Base-by-base conservation (phyloP, 148 eudicot genomes). In the Fagopyrum tataricum region DNA sequence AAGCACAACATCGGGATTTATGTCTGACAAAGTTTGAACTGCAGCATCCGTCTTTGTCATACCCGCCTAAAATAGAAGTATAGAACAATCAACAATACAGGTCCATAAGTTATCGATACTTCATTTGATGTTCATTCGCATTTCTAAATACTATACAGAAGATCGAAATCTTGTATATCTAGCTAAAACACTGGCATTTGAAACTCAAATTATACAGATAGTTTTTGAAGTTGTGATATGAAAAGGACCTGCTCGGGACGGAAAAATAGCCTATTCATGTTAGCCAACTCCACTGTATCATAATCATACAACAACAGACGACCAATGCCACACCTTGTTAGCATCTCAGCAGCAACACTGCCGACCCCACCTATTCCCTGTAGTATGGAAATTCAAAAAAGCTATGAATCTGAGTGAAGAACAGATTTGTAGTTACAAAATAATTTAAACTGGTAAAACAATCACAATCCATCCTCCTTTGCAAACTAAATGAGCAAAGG, bases 31-130 rank as follows among this genome's bases (percentile, higher is more conserved):
- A 51, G 97, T 94, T 81, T 94, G 93, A 79, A 89, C 96, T 73
- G 98, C 97, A 82, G 98, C 98, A 87, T 94, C 98, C 76, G 98
- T 94, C 84, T 94, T 94, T 47, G 98, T 89, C 98, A 94, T 94
- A 78, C 98, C 98, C 75, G 68, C 87, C 98, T 94, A 75, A n/a
- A 83, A 78, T 71, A 51, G 15, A 56, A 64, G 15, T 82, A 78
- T 71, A 51, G 15, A 56, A 64, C 47, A 70, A 40, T 70, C 67
- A 55, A 5, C 39, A 24, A n/a, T 74, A 39, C 55, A 74, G 17
- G 52, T 23, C 21, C 2, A 66, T 44, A 44, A 72, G 48, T 31
- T 64, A 18, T 44, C 42, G 67, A 59, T 48, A 5, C 44, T 20
- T 7, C 15, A 64, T 12, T 2, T 59, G 40, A 18, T 37, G 43